phyloP scores from a whole-genome alignment of 1,284 basidiomycete species.

The Tilletia caries region DNA sequence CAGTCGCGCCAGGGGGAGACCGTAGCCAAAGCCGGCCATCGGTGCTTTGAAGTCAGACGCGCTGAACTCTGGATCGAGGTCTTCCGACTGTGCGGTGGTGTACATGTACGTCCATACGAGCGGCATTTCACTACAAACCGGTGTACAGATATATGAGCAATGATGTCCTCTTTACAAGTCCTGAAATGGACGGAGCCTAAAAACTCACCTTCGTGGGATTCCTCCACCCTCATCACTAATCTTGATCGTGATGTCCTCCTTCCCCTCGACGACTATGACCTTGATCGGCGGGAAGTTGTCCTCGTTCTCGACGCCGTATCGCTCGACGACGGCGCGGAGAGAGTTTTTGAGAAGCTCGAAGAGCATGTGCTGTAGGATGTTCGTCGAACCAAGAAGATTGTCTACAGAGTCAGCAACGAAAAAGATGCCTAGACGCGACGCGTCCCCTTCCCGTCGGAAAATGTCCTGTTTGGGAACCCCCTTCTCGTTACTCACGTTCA shows the following conservation, averaged over 20 bases:
- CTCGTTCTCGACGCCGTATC: conserved; percentile 78
- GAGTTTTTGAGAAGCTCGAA: conserved; percentile 99
- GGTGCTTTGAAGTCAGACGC: conserved; percentile 94
- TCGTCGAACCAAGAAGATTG: conserved; percentile 21
- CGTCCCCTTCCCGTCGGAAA: not conserved
- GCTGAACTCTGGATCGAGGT: conserved; percentile 79
- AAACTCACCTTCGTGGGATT: conserved; percentile 68
- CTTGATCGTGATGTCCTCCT: conserved; percentile 94
- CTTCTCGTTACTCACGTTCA: conserved; percentile 52
- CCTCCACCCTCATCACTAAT: conserved; percentile 95
- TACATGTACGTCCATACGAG: conserved; percentile 98
- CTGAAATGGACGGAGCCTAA: not conserved
- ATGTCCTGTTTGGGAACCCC: too few relatives aligned
- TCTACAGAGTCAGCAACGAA: not conserved
- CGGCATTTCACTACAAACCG: conserved; percentile 72
- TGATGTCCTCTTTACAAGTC: not conserved
- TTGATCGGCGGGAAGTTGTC: conserved; percentile 63
- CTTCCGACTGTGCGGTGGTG: conserved; percentile 90
- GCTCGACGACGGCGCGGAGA: conserved; percentile 90
- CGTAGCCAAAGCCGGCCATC: conserved; percentile 75
- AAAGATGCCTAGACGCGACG: not conserved
- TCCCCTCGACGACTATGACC: conserved; percentile 68
- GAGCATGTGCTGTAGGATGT: conserved; percentile 83
- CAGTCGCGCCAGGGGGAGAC: conserved; percentile 77
- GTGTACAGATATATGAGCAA: not conserved